A percentile compares a stretch with the other conserved stretches of the same genome.
phyloP scores from a whole-genome alignment of 2,329 filamentous ascomycete species.

The Cyphellophora attinorum region DNA sequence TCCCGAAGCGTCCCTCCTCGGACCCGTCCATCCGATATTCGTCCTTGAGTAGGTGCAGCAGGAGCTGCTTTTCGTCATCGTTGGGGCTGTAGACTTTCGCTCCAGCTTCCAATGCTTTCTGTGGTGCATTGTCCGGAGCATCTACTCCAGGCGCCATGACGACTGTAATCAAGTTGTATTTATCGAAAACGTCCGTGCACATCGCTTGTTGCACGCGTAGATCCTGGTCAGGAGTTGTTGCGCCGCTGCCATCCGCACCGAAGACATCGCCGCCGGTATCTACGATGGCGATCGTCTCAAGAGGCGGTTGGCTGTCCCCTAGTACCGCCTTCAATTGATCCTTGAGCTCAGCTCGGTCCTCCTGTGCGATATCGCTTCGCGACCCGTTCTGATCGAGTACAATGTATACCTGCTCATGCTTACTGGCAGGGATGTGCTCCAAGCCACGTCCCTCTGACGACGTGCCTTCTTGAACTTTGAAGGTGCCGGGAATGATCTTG shows the following conservation, averaged over 20 bases:
- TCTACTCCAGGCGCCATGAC: slow-evolving; percentile 18
- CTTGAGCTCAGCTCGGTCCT: slow-evolving; percentile 12
- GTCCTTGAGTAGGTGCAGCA: slow-evolving; percentile 13
- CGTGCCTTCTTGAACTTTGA: slow-evolving; percentile 10
- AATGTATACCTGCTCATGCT: slow-evolving; percentile 15
- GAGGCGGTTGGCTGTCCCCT: slow-evolving; percentile 3
- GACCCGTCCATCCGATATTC: slow-evolving; percentile 18
- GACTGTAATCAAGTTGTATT: slow-evolving; percentile 13
- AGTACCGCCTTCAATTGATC: slow-evolving; percentile 14
- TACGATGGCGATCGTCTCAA: slow-evolving; percentile 15
- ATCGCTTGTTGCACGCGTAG: slow-evolving; percentile 13
- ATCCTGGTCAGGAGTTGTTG: slow-evolving; percentile 16
- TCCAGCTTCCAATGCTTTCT: slow-evolving; percentile 11
- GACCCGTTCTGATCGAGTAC: slow-evolving; percentile 17
- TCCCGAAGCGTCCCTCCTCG: slow-evolving; percentile 15
- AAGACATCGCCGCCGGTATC: slow-evolving; percentile 19
- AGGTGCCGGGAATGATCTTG: slow-evolving; percentile 13
- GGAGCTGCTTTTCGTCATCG: slow-evolving; percentile 9
- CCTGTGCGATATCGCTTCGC: slow-evolving; percentile 6
- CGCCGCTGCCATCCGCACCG: slow-evolving; percentile 7
- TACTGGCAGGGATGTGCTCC: slow-evolving; percentile 13
- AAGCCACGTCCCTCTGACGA: slow-evolving; percentile 16
- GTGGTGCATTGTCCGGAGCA: slow-evolving; percentile 11
- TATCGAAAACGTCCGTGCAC: slow-evolving; percentile 3
- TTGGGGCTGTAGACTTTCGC: slow-evolving; percentile 12